A percentile compares a stretch with the other conserved stretches of the same genome.
Conservation (phyloP, 495 filamentous ascomycete species). For the Friedmanniomyces endolithicus region DNA sequence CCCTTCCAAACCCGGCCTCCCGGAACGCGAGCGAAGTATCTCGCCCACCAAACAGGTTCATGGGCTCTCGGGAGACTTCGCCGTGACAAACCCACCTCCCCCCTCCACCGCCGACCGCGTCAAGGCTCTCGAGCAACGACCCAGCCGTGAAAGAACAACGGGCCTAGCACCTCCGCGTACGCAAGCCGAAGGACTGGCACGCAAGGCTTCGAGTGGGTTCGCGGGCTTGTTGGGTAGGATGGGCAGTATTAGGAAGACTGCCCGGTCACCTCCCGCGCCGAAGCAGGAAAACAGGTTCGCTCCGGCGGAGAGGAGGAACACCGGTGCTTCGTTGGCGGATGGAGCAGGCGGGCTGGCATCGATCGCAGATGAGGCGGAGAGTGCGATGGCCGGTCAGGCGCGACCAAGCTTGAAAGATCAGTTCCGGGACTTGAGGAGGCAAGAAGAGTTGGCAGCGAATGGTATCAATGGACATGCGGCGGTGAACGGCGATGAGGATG, state of each 20-base stretch:
- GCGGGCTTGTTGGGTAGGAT: conserved; percentile 11
- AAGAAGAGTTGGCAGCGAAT: conserved; percentile 35
- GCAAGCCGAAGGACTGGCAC: conserved; percentile 5
- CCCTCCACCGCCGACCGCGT: conserved; percentile 7
- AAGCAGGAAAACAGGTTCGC: conserved; percentile 29
- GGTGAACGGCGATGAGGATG: neutral
- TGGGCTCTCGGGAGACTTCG: conserved; percentile 10
- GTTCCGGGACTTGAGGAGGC: conserved; percentile 60
- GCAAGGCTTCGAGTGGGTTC: conserved; percentile 14
- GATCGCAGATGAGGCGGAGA: conserved; percentile 54
- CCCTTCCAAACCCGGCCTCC: neutral
- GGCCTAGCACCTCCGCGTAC: conserved; percentile 55
- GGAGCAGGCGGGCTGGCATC: conserved; percentile 61
- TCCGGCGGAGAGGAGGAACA: conserved; percentile 60
- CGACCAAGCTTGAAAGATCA: conserved; percentile 63
- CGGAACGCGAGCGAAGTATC: neutral
- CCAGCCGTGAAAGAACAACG: conserved; percentile 28
- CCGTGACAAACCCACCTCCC: neutral
- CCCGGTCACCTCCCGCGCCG: conserved; percentile 37
- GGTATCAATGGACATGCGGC: neutral
- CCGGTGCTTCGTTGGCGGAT: conserved; percentile 59
- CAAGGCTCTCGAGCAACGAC: conserved; percentile 8
- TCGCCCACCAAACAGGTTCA: conserved; percentile 4
- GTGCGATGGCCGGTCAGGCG: conserved; percentile 29
- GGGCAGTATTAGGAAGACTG: conserved; percentile 51